Evolutionary conservation across 2,329 filamentous ascomycete species (phyloP).

Genomic region (Trichoderma guizhouense): DNA sequence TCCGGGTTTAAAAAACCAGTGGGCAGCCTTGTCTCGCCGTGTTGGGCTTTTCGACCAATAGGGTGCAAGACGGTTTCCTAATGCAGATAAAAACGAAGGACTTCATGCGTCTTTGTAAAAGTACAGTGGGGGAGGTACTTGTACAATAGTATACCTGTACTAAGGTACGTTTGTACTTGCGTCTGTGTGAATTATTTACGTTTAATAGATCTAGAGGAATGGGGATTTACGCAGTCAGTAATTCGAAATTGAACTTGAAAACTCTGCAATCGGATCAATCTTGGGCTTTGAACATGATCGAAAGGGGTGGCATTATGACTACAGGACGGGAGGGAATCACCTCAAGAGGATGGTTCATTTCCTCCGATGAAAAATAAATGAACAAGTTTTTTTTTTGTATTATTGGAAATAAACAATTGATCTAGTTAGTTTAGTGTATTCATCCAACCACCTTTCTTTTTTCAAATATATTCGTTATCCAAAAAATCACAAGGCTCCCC

Average conservation of each 20-base stretch:
- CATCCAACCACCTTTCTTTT: constrained; percentile 3
- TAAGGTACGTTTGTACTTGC: neutral
- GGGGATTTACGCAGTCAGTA: no score
- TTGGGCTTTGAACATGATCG: fast-evolving
- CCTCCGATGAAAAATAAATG: neutral
- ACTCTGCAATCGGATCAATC: neutral
- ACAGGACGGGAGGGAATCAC: neutral
- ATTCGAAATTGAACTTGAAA: neutral
- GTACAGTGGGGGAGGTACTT: neutral
- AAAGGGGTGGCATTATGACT: neutral
- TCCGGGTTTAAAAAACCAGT: neutral
- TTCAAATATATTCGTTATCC: constrained; percentile 15
- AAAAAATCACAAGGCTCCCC: neutral
- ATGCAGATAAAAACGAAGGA: neutral
- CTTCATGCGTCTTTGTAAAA: neutral
- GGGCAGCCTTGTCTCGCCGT: neutral
- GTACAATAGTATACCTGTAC: neutral
- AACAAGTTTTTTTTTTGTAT: neutral
- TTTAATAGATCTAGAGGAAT: neutral
- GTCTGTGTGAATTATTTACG: neutral
- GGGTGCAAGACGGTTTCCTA: neutral
- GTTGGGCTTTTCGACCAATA: neutral
- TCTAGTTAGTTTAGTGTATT: constrained; percentile 3
- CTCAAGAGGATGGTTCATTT: neutral
- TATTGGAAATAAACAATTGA: neutral